phyloP scores from a whole-genome alignment of 352 stramenopile species.

The Globisporangium spiculum region DNA sequence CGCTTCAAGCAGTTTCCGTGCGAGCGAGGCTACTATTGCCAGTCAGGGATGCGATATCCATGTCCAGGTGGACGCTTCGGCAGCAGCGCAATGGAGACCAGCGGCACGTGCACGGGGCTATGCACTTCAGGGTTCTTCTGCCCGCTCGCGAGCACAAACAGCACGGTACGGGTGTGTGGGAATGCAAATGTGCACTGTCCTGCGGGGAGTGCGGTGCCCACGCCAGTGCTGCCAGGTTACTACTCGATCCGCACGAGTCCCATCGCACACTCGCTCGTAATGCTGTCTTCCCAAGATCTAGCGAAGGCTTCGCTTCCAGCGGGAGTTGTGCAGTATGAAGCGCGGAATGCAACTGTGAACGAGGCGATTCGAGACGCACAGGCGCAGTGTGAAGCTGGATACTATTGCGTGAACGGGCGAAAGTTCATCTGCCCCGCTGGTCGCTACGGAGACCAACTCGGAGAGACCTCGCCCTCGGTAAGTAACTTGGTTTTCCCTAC shows the following conservation, averaged over 20 bases:
- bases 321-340: slow-evolving; percentile 3
- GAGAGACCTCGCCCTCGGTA: slow-evolving; percentile 37
- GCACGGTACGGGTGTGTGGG: slow-evolving; percentile 30
- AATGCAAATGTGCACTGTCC: slow-evolving; percentile 58
- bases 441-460: slow-evolving; percentile 39
- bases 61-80: slow-evolving; percentile 58
- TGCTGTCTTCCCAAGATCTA: neutral
- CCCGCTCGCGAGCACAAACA: slow-evolving; percentile 52
- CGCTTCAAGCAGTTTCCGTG: slow-evolving; percentile 48
- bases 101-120: slow-evolving; percentile 31
- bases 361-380: slow-evolving; percentile 43
- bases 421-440: slow-evolving; percentile 60
- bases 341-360: slow-evolving; percentile 24
- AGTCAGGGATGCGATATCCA: slow-evolving; percentile 38
- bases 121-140: slow-evolving; percentile 64
- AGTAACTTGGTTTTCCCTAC: neutral
- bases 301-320: neutral
- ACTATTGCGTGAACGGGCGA: slow-evolving; percentile 58
- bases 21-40: slow-evolving; percentile 64
- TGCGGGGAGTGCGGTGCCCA: slow-evolving; percentile 48
- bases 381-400: slow-evolving; percentile 55
- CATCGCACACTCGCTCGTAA: no score
- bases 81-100: slow-evolving; percentile 27
- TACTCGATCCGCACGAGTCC: slow-evolving; percentile 39
- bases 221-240: slow-evolving; percentile 50